Evolutionary conservation across 305 asterid genomes (phyloP).

Genomic region (Plantago lanceolata): DNA sequence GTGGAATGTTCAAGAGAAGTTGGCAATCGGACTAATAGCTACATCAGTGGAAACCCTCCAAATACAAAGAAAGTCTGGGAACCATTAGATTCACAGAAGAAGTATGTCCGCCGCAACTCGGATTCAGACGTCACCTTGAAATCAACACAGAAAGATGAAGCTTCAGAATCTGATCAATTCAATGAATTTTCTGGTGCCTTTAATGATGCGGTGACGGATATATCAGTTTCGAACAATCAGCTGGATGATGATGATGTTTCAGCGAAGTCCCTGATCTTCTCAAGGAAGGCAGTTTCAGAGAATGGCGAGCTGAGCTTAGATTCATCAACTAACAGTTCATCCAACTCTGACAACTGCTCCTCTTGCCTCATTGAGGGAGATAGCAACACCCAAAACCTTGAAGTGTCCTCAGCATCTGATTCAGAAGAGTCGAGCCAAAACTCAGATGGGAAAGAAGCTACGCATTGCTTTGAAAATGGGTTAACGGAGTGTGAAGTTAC

Average conservation of each 20-base stretch:
- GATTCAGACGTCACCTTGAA: conserved; percentile 64
- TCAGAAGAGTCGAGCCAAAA: conserved; percentile 73
- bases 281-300: conserved; percentile 41
- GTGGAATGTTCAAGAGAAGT: conserved; percentile 44
- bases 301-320: conserved; percentile 41
- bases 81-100: conserved; percentile 80
- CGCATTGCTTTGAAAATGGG: conserved; percentile 41
- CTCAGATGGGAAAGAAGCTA: conserved; percentile 55
- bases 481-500: conserved; percentile 27
- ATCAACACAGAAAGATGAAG: conserved; percentile 50
- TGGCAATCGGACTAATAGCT: conserved; percentile 54
- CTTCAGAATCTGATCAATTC: conserved; percentile 47
- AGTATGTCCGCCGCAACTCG: conserved; percentile 57
- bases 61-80: conserved; percentile 84
- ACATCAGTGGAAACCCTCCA: conserved; percentile 40
- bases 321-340: conserved; percentile 54
- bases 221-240: conserved; percentile 34
- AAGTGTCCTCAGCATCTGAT: conserved; percentile 69
- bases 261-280: conserved; percentile 34
- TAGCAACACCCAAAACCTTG: conserved; percentile 64
- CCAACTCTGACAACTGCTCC: conserved; percentile 47
- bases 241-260: conserved; percentile 35
- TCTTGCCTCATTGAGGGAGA: conserved; percentile 93
- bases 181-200: conserved; percentile 44
- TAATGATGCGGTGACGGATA: conserved; percentile 39